Conservation (phyloP, 2,329 filamentous ascomycete species). For the Colletotrichum agaves region DNA sequence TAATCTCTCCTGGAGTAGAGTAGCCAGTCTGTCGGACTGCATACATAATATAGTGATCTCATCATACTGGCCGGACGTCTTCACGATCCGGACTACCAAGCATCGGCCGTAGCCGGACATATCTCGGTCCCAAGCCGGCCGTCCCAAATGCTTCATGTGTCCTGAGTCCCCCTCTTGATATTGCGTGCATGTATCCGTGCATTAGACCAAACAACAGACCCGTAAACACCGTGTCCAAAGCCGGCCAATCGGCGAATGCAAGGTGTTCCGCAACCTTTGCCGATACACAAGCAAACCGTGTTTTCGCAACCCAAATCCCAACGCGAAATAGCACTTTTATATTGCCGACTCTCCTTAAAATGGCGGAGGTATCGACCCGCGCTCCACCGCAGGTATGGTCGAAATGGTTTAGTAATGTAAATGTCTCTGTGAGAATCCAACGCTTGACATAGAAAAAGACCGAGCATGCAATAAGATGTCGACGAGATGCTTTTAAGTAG, state of each 20-base stretch:
- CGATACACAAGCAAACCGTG: constrained; percentile 13
- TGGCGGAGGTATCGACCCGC: constrained; percentile 14
- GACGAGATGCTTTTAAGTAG: not conserved
- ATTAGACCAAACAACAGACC: not conserved
- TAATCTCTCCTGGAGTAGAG: constrained; percentile 1
- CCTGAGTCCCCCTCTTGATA: constrained; percentile 25
- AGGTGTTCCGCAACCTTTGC: not conserved
- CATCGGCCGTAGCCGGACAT: constrained; percentile 24
- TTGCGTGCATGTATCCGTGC: not conserved
- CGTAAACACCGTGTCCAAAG: constrained; percentile 28
- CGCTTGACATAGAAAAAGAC: constrained; percentile 9
- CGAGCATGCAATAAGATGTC: not conserved
- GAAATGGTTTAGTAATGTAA: constrained; percentile 6
- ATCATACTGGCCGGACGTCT: constrained; percentile 6
- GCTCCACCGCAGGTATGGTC: not conserved
- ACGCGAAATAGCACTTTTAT: not conserved
- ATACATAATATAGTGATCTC: constrained; percentile 3
- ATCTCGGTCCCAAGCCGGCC: not conserved
- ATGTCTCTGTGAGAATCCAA: not conserved
- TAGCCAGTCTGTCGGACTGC: constrained; percentile 11
- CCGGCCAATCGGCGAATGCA: constrained; percentile 26
- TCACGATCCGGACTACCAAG: not conserved
- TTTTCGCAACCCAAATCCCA: not conserved
- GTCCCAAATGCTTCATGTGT: constrained; percentile 19
- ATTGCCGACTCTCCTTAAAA: not conserved